Base-by-base conservation (phyloP, 176 grass and related monocot genomes). In the Oryza officinalis region DNA sequence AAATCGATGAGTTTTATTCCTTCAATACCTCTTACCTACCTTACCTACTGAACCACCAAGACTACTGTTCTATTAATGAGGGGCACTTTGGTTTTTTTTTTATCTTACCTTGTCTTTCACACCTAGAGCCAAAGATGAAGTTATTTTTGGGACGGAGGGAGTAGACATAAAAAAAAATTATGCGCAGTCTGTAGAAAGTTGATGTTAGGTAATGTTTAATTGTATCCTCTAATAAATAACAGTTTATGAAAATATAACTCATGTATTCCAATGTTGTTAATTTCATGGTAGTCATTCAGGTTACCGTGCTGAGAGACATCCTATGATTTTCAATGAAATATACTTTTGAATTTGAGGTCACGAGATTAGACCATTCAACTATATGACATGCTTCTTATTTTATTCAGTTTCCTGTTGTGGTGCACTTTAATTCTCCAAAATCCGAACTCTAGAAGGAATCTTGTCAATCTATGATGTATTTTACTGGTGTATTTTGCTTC, bases 401-500 rank as follows among this genome's bases (percentile, higher is more conserved):
- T 67, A 17, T 52, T 9, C 10, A 12, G 23, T 63, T 77, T 5
- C 0, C 20, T 63, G 5, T 71, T 44, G 52, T 3, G n/a, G 11
- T 66, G 1, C 17, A 41, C n/a, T 72, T 72, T 64, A 64, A 78
- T 71, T 26, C 22, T 23, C 50, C 35, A 71, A 20, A 54, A 18
- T 54, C 5, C 2, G 17, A 73, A 72, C 3, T 26, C 31, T 3
- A 10, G 35, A 73, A 35, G 27, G 31, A 22, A 37, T 0, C 23
- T 69, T 75, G 41, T 35, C 27, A 61, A 37, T 22, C 47, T 47
- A 45, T 79, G 37, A 38, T 38, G 50, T 59, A 82, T 76, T 84
- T 87, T 60, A 74, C 27, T 35, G 52, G 44, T 67, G 57, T 77
- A 27, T 26, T 77, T 85, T 79, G 15, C 27, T 37, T 64, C 13